Percentiles rank a stretch among this genome's conserved stretches.
Evolutionary conservation across 179 eudicot genomes (phyloP).

Genomic region (Drosera spatulata): DNA sequence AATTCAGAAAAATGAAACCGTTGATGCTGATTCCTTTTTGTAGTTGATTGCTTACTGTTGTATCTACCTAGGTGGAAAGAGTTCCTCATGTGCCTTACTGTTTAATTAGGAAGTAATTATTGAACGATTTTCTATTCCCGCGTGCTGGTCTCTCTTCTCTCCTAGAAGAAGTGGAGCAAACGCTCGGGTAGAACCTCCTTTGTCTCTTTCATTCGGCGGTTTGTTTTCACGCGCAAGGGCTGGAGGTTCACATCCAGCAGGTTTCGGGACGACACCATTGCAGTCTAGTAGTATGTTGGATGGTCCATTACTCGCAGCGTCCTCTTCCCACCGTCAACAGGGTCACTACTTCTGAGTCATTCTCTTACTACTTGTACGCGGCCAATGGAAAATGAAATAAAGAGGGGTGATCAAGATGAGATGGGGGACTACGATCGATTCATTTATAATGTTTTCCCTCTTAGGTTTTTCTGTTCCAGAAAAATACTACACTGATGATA

Average conservation of each 20-base stretch:
- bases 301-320: slow-evolving; percentile 44
- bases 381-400: neutral
- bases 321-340: slow-evolving; percentile 49
- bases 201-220: slow-evolving; percentile 64
- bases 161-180: slow-evolving; percentile 47
- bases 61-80: too few species aligned
- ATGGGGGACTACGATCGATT: slow-evolving; percentile 18
- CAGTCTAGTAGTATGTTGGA: slow-evolving; percentile 49
- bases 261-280: slow-evolving; percentile 32
- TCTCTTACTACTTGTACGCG: neutral
- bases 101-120: neutral
- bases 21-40: too few species aligned
- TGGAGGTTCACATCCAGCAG: slow-evolving; percentile 50
- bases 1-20: too few species aligned
- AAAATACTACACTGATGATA: too few species aligned
- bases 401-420: slow-evolving; percentile 13
- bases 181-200: slow-evolving; percentile 54
- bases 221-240: slow-evolving; percentile 26
- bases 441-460: neutral
- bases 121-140: slow-evolving; percentile 29
- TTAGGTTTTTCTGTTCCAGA: too few species aligned
- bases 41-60: too few species aligned
- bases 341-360: slow-evolving; percentile 33
- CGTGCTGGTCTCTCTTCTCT: slow-evolving; percentile 71
- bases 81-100: too few species aligned